Base-by-base conservation (phyloP, 306 rosid genomes). In the Lathyrus oleraceus region DNA sequence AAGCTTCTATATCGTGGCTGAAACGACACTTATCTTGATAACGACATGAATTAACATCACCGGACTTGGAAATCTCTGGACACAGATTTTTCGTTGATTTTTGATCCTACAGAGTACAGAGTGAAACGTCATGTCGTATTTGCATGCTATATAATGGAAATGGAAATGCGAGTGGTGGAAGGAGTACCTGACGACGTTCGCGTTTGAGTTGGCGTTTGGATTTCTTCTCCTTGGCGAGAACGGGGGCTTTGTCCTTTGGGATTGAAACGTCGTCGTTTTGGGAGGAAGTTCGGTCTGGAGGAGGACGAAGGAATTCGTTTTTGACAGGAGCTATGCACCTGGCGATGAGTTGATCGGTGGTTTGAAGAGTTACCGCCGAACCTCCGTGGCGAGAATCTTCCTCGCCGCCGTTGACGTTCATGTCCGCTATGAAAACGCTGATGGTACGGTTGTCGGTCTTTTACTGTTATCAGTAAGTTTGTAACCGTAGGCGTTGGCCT, bases 171-270 rank as follows among this genome's bases (percentile, higher is more conserved):
- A 45, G 59, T 30, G 13, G 15, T 54, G 23, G 3, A 20, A 32
- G 16, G 16, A 21, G 3, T 60, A 61, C 98, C 96, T 90, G 84
- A 19, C 79, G 94, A 74, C 97, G 97, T 65, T 90, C 98, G 15
- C 98, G 97, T 83, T 93, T 93, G 81, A 88, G 87, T 51, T 93
- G 98, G 73, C 98, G 98, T 66, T 88, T 93, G 38, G 98, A 93
- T 76, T 90, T 90, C 87, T 90, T 90, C 75, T 90, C 94, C 81
- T 90, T 90, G 3, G 71, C 76, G 10, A 84, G 79, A 62, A 72
- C 23, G 16, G 89, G 36, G 48, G 67, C 14, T 60, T 75, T 81
- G 21, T 79, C 70, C 19, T 73, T 74, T 39, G 73, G 52, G 63
- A 27, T 52, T 1, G 85, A 60, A 57, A 67, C 82, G 53, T 39